Percentiles rank a stretch among this genome's conserved stretches.
These are phyloP conservation scores for Naegleria gruberi DNA, from an alignment of 208 protist genomes.

Conservation along the genomic window DNA sequence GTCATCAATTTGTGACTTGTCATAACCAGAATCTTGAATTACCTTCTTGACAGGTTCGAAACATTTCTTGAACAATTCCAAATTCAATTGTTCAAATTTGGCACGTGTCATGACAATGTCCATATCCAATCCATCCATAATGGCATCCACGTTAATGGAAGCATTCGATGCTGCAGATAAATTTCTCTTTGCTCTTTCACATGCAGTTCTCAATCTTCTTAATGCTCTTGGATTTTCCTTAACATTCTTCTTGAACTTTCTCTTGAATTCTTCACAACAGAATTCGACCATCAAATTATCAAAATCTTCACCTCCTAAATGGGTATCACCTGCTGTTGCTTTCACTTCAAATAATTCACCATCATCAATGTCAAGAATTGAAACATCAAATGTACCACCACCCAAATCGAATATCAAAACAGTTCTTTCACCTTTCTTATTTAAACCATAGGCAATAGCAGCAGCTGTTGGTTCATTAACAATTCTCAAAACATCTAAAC, in stretches of 20 bases:
- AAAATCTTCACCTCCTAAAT: slow-evolving; percentile 97
- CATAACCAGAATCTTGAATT: slow-evolving; percentile 45
- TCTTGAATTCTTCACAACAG: slow-evolving; percentile 77
- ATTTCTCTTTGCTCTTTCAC: slow-evolving; percentile 69
- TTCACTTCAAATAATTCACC: slow-evolving; percentile 92
- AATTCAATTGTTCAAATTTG: slow-evolving; percentile 70
- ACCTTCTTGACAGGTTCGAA: slow-evolving; percentile 37
- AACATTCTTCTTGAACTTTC: slow-evolving; percentile 21
- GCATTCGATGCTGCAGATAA: slow-evolving; percentile 57
- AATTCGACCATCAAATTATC: slow-evolving; percentile 90
- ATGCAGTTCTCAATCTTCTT: slow-evolving; percentile 23
- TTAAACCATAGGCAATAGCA: slow-evolving; percentile 77
- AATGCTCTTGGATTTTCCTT: slow-evolving; percentile 10
- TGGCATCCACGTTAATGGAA: slow-evolving; percentile 73
- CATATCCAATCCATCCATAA: slow-evolving; percentile 84
- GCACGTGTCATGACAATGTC: slow-evolving; percentile 68
- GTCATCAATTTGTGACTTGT: slow-evolving; percentile 49
- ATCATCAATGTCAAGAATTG: slow-evolving; percentile 79
- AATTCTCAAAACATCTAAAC: slow-evolving; percentile 71
- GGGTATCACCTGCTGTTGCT: slow-evolving; percentile 95
- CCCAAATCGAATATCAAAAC: slow-evolving; percentile 75
- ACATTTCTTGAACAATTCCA: slow-evolving; percentile 36
- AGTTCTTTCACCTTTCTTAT: slow-evolving; percentile 55
- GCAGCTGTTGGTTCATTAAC: slow-evolving; percentile 87
- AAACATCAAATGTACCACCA: slow-evolving; percentile 79